Conservation (phyloP, 179 eudicot genomes). For the Spinacia oleracea region DNA sequence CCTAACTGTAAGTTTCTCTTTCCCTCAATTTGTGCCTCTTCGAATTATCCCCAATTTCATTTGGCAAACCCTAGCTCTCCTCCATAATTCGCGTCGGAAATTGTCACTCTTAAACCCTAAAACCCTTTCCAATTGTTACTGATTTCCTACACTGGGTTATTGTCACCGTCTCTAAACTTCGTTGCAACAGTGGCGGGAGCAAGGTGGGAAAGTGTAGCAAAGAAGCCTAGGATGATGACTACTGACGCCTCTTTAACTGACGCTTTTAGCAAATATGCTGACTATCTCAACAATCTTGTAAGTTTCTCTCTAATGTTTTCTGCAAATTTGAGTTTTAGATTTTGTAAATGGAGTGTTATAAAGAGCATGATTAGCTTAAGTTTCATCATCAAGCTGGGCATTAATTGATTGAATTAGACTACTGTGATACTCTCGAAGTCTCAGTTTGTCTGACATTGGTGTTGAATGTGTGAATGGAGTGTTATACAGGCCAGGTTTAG, state of each 20-base stretch:
- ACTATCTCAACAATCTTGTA: constrained; percentile 72
- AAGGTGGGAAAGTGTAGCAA: constrained; percentile 48
- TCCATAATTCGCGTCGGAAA: not conserved
- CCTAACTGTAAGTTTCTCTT: constrained; percentile 34
- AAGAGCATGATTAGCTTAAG: no score
- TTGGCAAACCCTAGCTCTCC: not conserved
- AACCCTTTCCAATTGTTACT: not conserved
- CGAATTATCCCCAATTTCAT: not conserved
- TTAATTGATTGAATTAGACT: not conserved
- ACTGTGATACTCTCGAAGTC: not conserved
- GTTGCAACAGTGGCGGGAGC: constrained; percentile 46
- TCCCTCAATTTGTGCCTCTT: constrained; percentile 12
- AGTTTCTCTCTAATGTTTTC: not conserved
- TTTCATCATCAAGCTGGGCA: not conserved
- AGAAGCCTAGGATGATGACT: constrained; percentile 59
- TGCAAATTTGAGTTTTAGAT: not conserved
- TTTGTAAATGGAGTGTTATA: not conserved
- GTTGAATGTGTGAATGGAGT: no score
- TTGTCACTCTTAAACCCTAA: constrained; percentile 12
- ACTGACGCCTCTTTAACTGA: constrained; percentile 50
- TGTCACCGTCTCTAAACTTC: not conserved
- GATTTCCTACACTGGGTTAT: not conserved
- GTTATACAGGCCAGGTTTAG: no score
- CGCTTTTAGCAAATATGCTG: constrained; percentile 61
- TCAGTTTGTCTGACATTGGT: no score